Evolutionary conservation across 73 alveolate genomes (phyloP).

Genomic region (Paramecium pentaurelia): DNA sequence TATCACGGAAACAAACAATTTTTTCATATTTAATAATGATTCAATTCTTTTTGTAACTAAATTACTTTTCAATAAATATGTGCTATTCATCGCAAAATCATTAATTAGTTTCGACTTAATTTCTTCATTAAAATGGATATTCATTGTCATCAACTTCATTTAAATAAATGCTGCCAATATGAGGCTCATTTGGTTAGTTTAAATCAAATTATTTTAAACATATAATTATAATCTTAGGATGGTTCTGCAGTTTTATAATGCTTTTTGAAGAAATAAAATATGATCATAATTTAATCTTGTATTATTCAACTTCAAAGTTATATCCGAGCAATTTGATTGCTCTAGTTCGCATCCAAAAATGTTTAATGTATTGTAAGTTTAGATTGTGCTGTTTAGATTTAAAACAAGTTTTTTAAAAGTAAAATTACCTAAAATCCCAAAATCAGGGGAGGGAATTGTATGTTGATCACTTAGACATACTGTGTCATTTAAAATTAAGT

Average conservation of each 20-base stretch:
- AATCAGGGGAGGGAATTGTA: neutral
- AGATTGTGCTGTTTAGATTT: neutral
- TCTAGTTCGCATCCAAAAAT: neutral
- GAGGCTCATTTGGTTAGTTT: neutral
- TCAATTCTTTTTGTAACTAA: neutral
- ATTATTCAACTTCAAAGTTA: neutral
- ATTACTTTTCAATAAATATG: neutral
- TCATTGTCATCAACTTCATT: neutral
- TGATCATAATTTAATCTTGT: neutral
- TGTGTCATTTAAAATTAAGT: neutral
- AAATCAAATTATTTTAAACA: neutral
- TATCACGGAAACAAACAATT: neutral
- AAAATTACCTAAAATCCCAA: neutral
- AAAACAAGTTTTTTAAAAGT: neutral
- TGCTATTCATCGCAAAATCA: neutral
- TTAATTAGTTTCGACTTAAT: neutral
- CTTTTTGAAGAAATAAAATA: neutral
- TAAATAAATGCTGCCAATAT: neutral
- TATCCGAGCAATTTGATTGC: neutral
- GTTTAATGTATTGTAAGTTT: neutral
- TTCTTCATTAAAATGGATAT: neutral
- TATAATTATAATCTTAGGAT: neutral
- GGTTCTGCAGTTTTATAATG: neutral
- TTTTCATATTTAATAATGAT: neutral
- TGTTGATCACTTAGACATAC: neutral